phyloP scores from a whole-genome alignment of 1,139 yeast species.

The Pichia sp. region DNA sequence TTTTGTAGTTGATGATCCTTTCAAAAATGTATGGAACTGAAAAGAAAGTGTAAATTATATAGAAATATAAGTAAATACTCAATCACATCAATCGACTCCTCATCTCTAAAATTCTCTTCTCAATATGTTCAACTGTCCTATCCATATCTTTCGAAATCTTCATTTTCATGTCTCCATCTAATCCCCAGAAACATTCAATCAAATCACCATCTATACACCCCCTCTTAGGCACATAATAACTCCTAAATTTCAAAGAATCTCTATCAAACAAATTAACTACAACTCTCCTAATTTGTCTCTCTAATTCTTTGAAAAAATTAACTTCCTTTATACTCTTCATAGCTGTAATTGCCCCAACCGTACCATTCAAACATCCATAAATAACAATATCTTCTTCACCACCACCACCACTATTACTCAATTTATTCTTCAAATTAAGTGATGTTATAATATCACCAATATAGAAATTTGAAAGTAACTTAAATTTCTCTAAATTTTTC shows the following conservation, averaged over 20 bases:
- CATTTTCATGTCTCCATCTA: conserved; percentile 36
- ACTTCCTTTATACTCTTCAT: conserved; percentile 56
- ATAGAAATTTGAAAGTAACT: conserved; percentile 52
- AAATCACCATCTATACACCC: conserved; percentile 84
- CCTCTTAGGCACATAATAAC: conserved; percentile 73
- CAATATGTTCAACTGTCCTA: conserved; percentile 52
- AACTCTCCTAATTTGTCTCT: conserved; percentile 38
- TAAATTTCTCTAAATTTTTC: conserved; percentile 51
- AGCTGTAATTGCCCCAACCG: conserved; percentile 69
- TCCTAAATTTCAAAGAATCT: conserved; percentile 59
- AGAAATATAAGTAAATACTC: neutral
- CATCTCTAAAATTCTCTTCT: conserved; percentile 51
- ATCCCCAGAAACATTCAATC: conserved; percentile 47
- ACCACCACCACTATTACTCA: conserved; percentile 43
- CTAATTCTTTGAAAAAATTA: conserved; percentile 50
- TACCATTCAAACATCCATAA: conserved; percentile 76
- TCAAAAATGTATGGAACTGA: conserved; percentile 56
- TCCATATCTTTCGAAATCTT: conserved; percentile 48
- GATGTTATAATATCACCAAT: conserved; percentile 66
- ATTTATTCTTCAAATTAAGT: conserved; percentile 44
- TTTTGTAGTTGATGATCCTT: conserved; percentile 50
- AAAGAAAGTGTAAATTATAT: neutral
- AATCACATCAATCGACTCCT: conserved; percentile 34
- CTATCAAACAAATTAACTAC: conserved; percentile 45
- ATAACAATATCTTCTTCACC: conserved; percentile 65